Evolutionary conservation across 768 basidiomycete genomes (phyloP), one percentile per base, ranked within the genome.

Genomic region (Termitomyces sp.): DNA sequence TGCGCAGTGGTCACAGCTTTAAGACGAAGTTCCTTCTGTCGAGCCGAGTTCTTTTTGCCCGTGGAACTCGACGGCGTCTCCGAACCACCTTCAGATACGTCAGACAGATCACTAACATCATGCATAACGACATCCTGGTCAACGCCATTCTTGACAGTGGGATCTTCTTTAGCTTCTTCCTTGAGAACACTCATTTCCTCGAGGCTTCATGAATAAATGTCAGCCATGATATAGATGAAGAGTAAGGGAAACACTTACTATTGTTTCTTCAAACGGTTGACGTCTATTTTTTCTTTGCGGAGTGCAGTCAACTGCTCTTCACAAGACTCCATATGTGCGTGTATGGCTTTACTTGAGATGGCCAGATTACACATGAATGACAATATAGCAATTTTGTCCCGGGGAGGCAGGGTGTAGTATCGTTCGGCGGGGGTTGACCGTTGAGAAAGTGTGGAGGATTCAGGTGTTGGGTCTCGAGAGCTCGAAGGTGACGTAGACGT

Each of bases 231-330:
- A 45, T 54, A 17, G 4, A 27, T 14, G 23, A 46, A 32, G 14
- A 32, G n/a, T 17, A 38, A 25, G 17, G 46, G 19, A 34, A 54
- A 19, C 9, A 82, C 94, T 75, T 70, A 96, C 95, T 86, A 81
- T 68, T 89, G 86, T 71, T 92, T 95, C 74, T 89, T 89, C 65
- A 87, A 77, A 58, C 95, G 82, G 73, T 97, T 97, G 59, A 95
- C 85, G 60, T 98, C 97, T 32, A 95, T 94, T 71, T 95, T 91
- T 71, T 96, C 92, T 73, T 98, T 99, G 61, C 97, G 76, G 34
- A 97, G 77, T 27, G 95, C 92, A 9, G 97, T 98, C 60, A 99
- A 71, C 61, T 90, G 87, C 63, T 90, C 83, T 66, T 95, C 94
- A 65, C 91, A 92, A 44, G 84, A 82, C 65, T 99, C 97, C 84